A percentile compares a stretch with the other conserved stretches of the same genome.
Evolutionary conservation across 371 early-diverging fungal genomes (phyloP).

Genomic region (Conidiobolus incongruus): DNA sequence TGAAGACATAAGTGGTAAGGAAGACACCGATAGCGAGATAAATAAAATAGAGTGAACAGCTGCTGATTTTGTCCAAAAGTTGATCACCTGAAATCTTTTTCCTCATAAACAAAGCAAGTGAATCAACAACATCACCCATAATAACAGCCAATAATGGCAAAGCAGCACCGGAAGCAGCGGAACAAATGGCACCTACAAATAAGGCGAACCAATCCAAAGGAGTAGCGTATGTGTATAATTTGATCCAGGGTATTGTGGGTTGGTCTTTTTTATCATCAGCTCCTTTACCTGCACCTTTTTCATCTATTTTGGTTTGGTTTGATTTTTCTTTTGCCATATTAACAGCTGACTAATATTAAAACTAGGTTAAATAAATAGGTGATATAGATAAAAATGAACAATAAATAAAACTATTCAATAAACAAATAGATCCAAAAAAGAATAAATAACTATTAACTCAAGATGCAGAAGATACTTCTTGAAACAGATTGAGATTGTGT

Average conservation of each 20-base stretch:
- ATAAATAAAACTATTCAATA: too few species aligned
- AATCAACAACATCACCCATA: slow-evolving; percentile 8
- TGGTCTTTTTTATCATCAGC: slow-evolving; percentile 9
- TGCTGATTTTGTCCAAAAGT: background rate
- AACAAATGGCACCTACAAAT: slow-evolving; percentile 11
- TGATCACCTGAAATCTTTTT: background rate
- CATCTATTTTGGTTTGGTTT: slow-evolving; percentile 10
- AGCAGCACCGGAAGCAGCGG: slow-evolving; percentile 13
- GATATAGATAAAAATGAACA: too few species aligned
- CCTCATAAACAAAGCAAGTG: background rate
- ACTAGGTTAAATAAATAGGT: too few species aligned
- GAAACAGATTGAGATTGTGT: too few species aligned
- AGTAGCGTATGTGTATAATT: slow-evolving; percentile 45
- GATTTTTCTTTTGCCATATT: background rate
- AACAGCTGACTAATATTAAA: too few species aligned
- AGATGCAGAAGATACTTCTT: too few species aligned
- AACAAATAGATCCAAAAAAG: too few species aligned
- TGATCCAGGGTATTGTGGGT: slow-evolving; percentile 16
- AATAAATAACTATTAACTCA: too few species aligned
- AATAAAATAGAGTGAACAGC: slow-evolving; percentile 27
- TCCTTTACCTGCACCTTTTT: slow-evolving; percentile 10
- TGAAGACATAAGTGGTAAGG: slow-evolving; percentile 16
- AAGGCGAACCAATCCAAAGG: slow-evolving; percentile 19
- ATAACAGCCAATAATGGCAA: slow-evolving; percentile 17
- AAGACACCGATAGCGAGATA: slow-evolving; percentile 27